Evolutionary conservation across 805 yeast genomes (phyloP), one percentile per base, ranked within the genome.

Genomic region (Candida succiphila): DNA sequence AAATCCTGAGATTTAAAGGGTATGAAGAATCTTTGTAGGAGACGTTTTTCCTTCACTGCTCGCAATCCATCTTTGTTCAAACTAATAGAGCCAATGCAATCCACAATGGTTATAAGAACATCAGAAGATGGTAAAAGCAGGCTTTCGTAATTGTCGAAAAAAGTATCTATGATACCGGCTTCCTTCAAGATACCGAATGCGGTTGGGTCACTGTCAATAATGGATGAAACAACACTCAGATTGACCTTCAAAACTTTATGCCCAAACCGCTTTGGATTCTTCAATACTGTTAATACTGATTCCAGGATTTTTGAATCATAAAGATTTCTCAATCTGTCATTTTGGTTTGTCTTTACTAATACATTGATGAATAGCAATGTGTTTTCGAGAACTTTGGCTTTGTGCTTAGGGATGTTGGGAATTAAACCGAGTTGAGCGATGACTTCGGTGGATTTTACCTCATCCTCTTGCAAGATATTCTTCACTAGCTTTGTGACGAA

Each of bases 151-250:
- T 76, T 66, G 9, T 67, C 66, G 32, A 87, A 52, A 25, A 87
- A 65, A 2, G 72, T 60, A 30, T 79, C 80, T 25, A 88, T 73
- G 1, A 83, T 73, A 1, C 74, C 72, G 0, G 94, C 79, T 51
- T 88, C 97, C 27, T 73, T 77, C 42, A 88, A 63, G 27, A 88
- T 77, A 2, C 81, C 68, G 47, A 69, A 88, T 4, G 95, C 84
- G 1, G 96, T 86, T 7, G 96, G 96, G 46, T 89, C 96, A 43
- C 80, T 82, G 50, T 88, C 89, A 20, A 88, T 75, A 38, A 86
- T 83, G 10, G 69, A 69, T 27, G 79, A 69, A 16, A 86, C 66
- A 10, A 78, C 69, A 39, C 75, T 78, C 25, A 88, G 52, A 0
- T 83, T 68, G 17, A 72, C 62, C 0, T 83, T 63, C 12, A 83